A percentile compares a stretch with the other conserved stretches of the same genome.
Evolutionary conservation across 1,139 yeast genomes (phyloP).

Genomic region (Geotrichum klebahnii): DNA sequence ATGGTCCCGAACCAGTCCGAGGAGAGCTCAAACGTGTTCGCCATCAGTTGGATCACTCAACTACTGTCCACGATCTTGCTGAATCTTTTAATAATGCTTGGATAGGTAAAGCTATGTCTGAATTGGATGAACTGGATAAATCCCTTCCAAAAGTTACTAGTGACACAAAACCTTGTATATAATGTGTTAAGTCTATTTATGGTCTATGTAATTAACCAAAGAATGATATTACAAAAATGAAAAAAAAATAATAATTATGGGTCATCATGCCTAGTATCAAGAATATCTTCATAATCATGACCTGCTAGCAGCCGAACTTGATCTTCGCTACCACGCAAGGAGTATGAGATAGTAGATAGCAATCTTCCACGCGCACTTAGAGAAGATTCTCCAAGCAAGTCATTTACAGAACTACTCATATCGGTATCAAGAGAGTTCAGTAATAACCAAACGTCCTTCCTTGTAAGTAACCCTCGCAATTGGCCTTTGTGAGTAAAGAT

Average conservation of each 20-base stretch:
- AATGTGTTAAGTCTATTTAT: neutral
- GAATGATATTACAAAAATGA: neutral
- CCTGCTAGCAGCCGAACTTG: slow-evolving; percentile 17
- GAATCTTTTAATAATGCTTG: slow-evolving; percentile 21
- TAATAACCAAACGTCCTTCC: slow-evolving; percentile 61
- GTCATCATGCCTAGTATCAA: neutral
- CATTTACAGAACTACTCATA: slow-evolving; percentile 16
- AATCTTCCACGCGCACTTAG: slow-evolving; percentile 20
- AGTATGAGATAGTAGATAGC: slow-evolving; percentile 18
- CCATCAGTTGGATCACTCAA: slow-evolving; percentile 5
- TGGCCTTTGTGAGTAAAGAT: slow-evolving; percentile 48
- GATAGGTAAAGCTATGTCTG: slow-evolving; percentile 9
- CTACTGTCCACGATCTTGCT: slow-evolving; percentile 13
- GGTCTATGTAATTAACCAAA: too few species aligned
- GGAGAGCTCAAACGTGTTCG: slow-evolving; percentile 18
- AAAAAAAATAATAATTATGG: neutral
- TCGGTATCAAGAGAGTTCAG: slow-evolving; percentile 25
- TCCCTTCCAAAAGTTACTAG: neutral
- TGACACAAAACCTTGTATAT: neutral
- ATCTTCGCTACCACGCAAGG: slow-evolving; percentile 22
- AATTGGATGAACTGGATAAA: neutral
- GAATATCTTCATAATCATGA: slow-evolving; percentile 15
- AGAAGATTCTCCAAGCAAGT: slow-evolving; percentile 12
- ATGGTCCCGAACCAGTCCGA: slow-evolving; percentile 4
- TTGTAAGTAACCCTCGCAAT: slow-evolving; percentile 55